Evolutionary conservation across 176 grass and related monocot genomes (phyloP).

Genomic region (Poa pratensis): DNA sequence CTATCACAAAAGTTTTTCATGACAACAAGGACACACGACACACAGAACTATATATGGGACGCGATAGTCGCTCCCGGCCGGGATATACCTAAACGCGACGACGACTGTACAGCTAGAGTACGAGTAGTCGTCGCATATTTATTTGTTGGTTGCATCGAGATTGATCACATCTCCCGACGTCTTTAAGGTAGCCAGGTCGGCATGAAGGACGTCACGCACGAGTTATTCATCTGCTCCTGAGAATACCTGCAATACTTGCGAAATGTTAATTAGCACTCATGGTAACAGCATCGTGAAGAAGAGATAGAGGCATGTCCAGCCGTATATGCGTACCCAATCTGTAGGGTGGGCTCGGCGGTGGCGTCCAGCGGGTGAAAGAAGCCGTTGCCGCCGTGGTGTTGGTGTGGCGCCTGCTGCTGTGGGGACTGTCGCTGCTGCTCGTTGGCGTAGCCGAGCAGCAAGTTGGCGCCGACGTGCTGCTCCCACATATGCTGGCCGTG

Average conservation of each 20-base stretch:
- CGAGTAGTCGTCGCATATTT: constrained; percentile 27
- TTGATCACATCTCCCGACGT: not conserved
- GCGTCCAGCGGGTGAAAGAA: constrained; percentile 83
- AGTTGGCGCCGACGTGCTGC: constrained; percentile 57
- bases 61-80: not conserved
- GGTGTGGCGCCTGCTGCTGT: constrained; percentile 46
- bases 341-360: constrained; percentile 73
- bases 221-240: constrained; percentile 77
- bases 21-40: not conserved
- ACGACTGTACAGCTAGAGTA: not conserved
- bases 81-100: not conserved
- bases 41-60: not conserved
- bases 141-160: constrained; percentile 18
- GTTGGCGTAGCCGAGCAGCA: constrained; percentile 52
- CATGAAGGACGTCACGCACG: constrained; percentile 69
- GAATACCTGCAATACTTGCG: constrained; percentile 46
- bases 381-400: constrained; percentile 53
- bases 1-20: constrained; percentile 28
- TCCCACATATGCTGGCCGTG: constrained; percentile 66
- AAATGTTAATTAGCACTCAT: not conserved
- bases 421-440: constrained; percentile 58
- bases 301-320: not conserved
- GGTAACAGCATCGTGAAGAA: not conserved
- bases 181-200: constrained; percentile 78
- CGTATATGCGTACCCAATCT: constrained; percentile 64